These are phyloP conservation scores for Aspergillus spinulosporus DNA, from an alignment of 2,329 filamentous ascomycete species.

Conservation along the genomic window DNA sequence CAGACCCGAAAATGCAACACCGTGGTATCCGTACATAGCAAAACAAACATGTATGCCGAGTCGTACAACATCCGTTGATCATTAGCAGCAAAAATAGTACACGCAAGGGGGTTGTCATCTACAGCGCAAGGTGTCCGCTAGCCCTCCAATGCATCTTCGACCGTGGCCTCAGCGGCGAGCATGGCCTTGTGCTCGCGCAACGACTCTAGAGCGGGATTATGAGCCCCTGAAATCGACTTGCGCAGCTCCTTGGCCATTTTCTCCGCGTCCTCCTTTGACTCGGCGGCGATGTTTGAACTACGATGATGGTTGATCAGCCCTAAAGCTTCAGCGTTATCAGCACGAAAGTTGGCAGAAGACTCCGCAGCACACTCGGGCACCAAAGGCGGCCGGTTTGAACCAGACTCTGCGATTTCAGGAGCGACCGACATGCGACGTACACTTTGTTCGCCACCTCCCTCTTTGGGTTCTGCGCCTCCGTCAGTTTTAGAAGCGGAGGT, in stretches of 20 bases:
- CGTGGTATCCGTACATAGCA: constrained; percentile 21
- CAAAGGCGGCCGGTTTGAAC: constrained; percentile 33
- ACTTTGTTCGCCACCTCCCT: constrained; percentile 19
- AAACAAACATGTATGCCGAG: constrained; percentile 10
- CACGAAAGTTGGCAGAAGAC: constrained; percentile 42
- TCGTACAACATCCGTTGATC: constrained; percentile 7
- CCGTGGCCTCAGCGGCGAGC: constrained; percentile 24
- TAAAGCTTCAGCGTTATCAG: constrained; percentile 37
- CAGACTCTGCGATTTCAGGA: constrained; percentile 29
- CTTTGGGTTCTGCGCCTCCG: constrained; percentile 17
- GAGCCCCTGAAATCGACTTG: constrained; percentile 37
- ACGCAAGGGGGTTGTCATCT: neutral
- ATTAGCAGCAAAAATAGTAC: neutral
- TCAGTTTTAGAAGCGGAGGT: constrained; percentile 3
- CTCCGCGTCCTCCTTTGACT: constrained; percentile 35
- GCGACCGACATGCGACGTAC: constrained; percentile 34
- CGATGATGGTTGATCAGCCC: constrained; percentile 43
- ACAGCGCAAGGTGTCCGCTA: constrained; percentile 2
- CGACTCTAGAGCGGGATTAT: constrained; percentile 28
- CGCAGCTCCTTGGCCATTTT: constrained; percentile 39
- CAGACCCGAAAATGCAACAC: constrained; percentile 4
- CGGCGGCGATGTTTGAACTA: constrained; percentile 37
- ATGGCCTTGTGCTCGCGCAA: constrained; percentile 33
- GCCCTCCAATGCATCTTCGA: constrained; percentile 26
- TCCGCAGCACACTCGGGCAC: constrained; percentile 38